Evolutionary conservation across 306 rosid species (phyloP).

Genomic region (Lathyrus aphaca): DNA sequence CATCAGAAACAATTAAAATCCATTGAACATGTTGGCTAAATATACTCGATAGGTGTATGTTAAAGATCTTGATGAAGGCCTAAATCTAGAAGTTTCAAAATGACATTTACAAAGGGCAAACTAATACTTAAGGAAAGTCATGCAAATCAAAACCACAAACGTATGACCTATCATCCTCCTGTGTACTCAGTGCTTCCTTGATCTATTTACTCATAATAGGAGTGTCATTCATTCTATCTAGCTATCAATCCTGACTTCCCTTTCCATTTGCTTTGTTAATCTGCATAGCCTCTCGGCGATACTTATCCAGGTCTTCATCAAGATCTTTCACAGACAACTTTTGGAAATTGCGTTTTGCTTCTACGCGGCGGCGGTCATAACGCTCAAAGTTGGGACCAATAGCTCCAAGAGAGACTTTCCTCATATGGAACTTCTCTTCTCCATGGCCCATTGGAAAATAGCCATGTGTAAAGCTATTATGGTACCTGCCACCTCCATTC

Average conservation of each 20-base stretch:
- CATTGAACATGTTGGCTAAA: background rate
- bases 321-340: slow-evolving; percentile 54
- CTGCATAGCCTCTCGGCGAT: slow-evolving; percentile 47
- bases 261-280: slow-evolving; percentile 19
- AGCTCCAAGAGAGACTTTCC: slow-evolving; percentile 42
- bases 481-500: slow-evolving; percentile 34
- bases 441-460: slow-evolving; percentile 22
- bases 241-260: slow-evolving; percentile 14
- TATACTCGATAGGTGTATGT: background rate
- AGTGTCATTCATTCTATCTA: background rate
- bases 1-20: background rate
- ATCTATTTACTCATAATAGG: slow-evolving; percentile 24
- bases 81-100: background rate
- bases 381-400: slow-evolving; percentile 52
- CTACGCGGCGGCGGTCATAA: slow-evolving; percentile 18
- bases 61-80: background rate
- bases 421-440: slow-evolving; percentile 13
- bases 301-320: slow-evolving; percentile 69
- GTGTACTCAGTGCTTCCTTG: slow-evolving; percentile 1
- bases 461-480: slow-evolving; percentile 5
- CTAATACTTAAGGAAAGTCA: background rate
- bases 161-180: background rate
- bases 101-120: slow-evolving; percentile 20
- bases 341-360: slow-evolving; percentile 19
- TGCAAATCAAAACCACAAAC: slow-evolving; percentile 14